phyloP scores from a whole-genome alignment of 768 basidiomycete species.

The Hygrocybe coccinea region DNA sequence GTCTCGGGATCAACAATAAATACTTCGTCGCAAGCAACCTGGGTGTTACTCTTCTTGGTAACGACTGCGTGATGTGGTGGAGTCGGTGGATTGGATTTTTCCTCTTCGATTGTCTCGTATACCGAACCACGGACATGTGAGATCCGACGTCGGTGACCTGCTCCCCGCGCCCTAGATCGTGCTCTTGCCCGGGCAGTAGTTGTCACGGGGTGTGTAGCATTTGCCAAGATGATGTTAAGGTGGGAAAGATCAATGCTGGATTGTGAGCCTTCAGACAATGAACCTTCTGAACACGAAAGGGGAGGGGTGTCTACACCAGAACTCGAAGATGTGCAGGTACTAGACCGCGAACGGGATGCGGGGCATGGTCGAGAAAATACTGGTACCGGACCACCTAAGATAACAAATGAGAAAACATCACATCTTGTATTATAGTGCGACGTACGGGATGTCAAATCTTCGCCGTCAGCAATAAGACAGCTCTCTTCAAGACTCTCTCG shows the following conservation, averaged over 20 bases:
- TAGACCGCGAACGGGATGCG: slow-evolving; percentile 55
- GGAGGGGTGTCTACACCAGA: slow-evolving; percentile 71
- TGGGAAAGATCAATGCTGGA: slow-evolving; percentile 72
- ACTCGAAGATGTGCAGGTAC: slow-evolving; percentile 59
- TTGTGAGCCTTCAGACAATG: slow-evolving; percentile 65
- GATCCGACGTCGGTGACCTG: slow-evolving; percentile 66
- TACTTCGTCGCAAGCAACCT: slow-evolving; percentile 39
- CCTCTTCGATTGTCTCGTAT: slow-evolving; percentile 80
- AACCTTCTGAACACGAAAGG: slow-evolving; percentile 62
- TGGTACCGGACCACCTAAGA: background rate
- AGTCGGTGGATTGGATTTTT: slow-evolving; percentile 37
- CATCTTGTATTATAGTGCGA: background rate
- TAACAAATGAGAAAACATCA: background rate
- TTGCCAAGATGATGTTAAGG: slow-evolving; percentile 52
- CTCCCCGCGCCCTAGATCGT: slow-evolving; percentile 46
- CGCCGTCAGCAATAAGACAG: slow-evolving; percentile 59
- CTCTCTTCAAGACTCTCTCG: slow-evolving; percentile 66
- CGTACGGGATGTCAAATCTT: slow-evolving; percentile 56
- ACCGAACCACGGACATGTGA: slow-evolving; percentile 62
- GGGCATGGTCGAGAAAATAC: slow-evolving; percentile 60
- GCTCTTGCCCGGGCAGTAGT: slow-evolving; percentile 33
- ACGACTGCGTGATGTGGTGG: slow-evolving; percentile 30
- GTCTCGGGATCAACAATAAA: slow-evolving; percentile 58
- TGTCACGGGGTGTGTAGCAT: slow-evolving; percentile 48
- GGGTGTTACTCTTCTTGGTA: slow-evolving; percentile 34